phyloP scores from a whole-genome alignment of 495 filamentous ascomycete species.

The Talaromyces nanjingensis region DNA sequence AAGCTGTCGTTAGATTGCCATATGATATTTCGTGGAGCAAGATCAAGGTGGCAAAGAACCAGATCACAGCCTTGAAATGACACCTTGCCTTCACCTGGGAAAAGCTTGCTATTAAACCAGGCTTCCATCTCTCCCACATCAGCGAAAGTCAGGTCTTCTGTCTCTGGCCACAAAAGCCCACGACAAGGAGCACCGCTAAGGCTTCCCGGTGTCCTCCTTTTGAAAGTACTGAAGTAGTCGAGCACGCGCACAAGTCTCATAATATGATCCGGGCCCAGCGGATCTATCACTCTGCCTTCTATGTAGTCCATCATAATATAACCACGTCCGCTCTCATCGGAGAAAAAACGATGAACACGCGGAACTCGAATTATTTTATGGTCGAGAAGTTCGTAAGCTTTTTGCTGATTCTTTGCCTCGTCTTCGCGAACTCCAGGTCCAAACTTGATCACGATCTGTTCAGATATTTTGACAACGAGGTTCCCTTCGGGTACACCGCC shows the following conservation, averaged over 20 bases:
- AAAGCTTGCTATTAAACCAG: constrained; percentile 20
- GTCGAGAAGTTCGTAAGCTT: constrained; percentile 24
- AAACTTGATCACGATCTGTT: not conserved
- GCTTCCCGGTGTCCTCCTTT: constrained; percentile 14
- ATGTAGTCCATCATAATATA: constrained; percentile 32
- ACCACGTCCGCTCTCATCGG: constrained; percentile 14
- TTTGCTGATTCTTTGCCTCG: constrained; percentile 23
- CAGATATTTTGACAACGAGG: not conserved
- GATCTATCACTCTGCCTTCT: constrained; percentile 19
- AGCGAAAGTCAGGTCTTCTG: constrained; percentile 14
- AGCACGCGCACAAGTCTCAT: constrained; percentile 17
- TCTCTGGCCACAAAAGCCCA: constrained; percentile 18
- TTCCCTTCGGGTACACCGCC: not conserved
- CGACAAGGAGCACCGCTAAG: constrained; percentile 15
- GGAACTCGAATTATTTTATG: constrained; percentile 23
- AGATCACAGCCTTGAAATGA: constrained; percentile 12
- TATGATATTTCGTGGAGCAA: constrained; percentile 20
- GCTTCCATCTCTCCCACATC: constrained; percentile 16
- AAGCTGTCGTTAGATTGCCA: constrained; percentile 18
- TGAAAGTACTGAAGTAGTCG: constrained; percentile 17
- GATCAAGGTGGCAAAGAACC: constrained; percentile 22
- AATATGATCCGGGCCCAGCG: constrained; percentile 16
- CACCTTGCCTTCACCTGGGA: constrained; percentile 13
- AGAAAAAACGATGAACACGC: constrained; percentile 23
- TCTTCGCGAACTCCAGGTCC: constrained; percentile 2